phyloP scores from a whole-genome alignment of 1,139 yeast species.

The Candida sp. region DNA sequence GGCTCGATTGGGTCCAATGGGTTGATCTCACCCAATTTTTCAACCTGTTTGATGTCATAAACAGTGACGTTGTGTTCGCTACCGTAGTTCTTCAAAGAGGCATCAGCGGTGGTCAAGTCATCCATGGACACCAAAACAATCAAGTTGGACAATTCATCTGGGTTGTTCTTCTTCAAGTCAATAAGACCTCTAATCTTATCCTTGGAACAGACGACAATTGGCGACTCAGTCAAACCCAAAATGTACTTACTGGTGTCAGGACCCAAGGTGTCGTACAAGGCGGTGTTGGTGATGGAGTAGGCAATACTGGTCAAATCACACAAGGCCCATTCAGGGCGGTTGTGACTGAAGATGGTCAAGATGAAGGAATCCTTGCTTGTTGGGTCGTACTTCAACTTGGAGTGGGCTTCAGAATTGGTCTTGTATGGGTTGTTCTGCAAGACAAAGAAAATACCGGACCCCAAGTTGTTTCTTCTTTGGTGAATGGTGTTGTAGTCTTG shows the following conservation, averaged over 20 bases:
- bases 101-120: conserved; percentile 30
- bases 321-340: conserved; percentile 43
- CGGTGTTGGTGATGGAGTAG: conserved; percentile 40
- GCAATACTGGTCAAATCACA: conserved; percentile 41
- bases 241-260: conserved; percentile 38
- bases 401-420: conserved; percentile 29
- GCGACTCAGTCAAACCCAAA: conserved; percentile 36
- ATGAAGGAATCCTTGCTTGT: conserved; percentile 32
- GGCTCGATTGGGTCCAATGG: conserved; percentile 55
- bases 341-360: conserved; percentile 38
- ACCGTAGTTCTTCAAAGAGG: conserved; percentile 23
- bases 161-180: conserved; percentile 27
- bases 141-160: conserved; percentile 29
- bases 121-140: conserved; percentile 45
- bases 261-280: conserved; percentile 46
- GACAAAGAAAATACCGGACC: conserved; percentile 66
- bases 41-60: conserved; percentile 47
- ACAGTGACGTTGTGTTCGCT: conserved; percentile 31
- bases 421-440: conserved; percentile 47
- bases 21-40: conserved; percentile 54
- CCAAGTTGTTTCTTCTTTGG: conserved; percentile 52
- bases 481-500: conserved; percentile 47
- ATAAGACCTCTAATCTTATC: conserved; percentile 34
- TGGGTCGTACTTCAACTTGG: conserved; percentile 24
- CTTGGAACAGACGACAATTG: conserved; percentile 37